Conservation (phyloP, 176 grass and related monocot genomes). For the Paspalum notatum region DNA sequence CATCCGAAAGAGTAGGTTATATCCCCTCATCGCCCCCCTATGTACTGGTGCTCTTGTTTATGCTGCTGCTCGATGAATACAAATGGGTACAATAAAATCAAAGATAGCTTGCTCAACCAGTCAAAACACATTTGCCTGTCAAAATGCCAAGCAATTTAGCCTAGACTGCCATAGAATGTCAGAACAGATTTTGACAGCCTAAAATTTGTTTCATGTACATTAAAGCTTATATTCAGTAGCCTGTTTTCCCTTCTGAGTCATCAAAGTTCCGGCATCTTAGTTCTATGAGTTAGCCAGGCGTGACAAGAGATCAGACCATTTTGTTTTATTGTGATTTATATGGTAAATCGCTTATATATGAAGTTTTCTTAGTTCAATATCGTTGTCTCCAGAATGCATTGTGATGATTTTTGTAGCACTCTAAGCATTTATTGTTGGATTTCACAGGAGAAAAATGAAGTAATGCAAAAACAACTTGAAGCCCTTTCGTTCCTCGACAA, state of each 20-base stretch:
- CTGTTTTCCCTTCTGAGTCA: not conserved
- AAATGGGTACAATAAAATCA: not conserved
- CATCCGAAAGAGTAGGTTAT: constrained; percentile 73
- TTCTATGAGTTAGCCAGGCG: constrained; percentile 9
- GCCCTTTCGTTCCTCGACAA: constrained; percentile 89
- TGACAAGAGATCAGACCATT: not conserved
- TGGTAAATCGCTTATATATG: not conserved
- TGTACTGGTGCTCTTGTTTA: not conserved
- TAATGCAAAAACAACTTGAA: constrained; percentile 84
- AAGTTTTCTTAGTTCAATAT: constrained; percentile 23
- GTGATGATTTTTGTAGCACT: not conserved
- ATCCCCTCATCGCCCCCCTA: not conserved
- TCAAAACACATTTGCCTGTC: not conserved
- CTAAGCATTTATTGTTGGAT: not conserved
- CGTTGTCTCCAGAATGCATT: not conserved
- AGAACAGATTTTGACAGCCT: not conserved
- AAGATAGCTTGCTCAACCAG: not conserved
- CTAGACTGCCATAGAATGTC: not conserved
- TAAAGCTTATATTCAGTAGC: constrained; percentile 5
- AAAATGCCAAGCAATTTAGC: not conserved
- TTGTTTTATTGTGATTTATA: not conserved
- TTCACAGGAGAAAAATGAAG: constrained; percentile 76
- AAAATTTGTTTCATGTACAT: not conserved
- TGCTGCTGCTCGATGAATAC: constrained; percentile 21
- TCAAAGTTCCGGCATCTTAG: not conserved